Evolutionary conservation across 2,329 filamentous ascomycete genomes (phyloP).

Genomic region (Fusarium setosum): DNA sequence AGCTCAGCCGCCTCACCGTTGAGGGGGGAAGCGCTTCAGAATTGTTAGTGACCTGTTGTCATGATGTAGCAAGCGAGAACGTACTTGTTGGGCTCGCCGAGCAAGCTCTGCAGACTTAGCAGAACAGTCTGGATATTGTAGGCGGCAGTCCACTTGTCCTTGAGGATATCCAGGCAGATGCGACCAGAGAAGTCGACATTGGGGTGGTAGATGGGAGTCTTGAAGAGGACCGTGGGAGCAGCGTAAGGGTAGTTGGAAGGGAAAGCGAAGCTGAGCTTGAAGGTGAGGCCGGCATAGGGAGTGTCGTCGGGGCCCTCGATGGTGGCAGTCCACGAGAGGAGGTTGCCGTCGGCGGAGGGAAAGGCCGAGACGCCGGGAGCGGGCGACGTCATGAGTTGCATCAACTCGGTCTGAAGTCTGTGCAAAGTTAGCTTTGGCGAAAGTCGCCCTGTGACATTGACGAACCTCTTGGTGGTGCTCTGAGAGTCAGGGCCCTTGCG

Average conservation of each 20-base stretch:
- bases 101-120: slow-evolving; percentile 90
- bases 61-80: slow-evolving; percentile 47
- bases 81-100: slow-evolving; percentile 98
- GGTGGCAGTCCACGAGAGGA: slow-evolving; percentile 93
- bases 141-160: slow-evolving; percentile 98
- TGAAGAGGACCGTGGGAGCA: slow-evolving; percentile 92
- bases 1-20: slow-evolving; percentile 97
- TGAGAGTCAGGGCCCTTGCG: slow-evolving; percentile 73
- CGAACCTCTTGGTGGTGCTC: slow-evolving; percentile 82
- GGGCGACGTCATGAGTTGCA: slow-evolving; percentile 97
- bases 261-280: slow-evolving; percentile 94
- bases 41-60: slow-evolving; percentile 36
- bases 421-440: slow-evolving; percentile 17
- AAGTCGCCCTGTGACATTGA: slow-evolving; percentile 3
- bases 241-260: slow-evolving; percentile 93
- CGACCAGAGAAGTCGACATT: slow-evolving; percentile 98
- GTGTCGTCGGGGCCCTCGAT: slow-evolving; percentile 93
- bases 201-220: slow-evolving; percentile 98
- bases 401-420: slow-evolving; percentile 95
- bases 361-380: slow-evolving; percentile 96
- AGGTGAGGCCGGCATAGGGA: slow-evolving; percentile 86
- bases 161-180: slow-evolving; percentile 97
- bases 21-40: slow-evolving; percentile 82
- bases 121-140: slow-evolving; percentile 97
- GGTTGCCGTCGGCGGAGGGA: slow-evolving; percentile 88